These are phyloP conservation scores for Penicillium desertorum DNA, from an alignment of 495 filamentous ascomycete genomes.

Conservation along the genomic window DNA sequence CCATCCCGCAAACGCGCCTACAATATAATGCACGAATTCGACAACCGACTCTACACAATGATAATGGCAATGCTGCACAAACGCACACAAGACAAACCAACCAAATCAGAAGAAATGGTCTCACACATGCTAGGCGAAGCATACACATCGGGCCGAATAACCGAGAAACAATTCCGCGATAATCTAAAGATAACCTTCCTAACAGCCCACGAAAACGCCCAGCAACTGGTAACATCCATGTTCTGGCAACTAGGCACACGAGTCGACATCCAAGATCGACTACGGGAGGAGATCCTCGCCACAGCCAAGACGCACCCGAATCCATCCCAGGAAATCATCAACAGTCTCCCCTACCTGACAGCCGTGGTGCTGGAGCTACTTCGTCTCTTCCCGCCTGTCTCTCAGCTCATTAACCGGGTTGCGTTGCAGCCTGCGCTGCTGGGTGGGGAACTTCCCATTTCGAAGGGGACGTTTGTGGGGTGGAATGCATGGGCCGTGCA, in stretches of 20 bases:
- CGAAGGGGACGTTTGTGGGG: conserved; percentile 34
- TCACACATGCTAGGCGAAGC: conserved; percentile 29
- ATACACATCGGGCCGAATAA: conserved; percentile 23
- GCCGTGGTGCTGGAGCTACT: conserved; percentile 40
- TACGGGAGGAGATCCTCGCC: conserved; percentile 28
- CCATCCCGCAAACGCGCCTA: conserved; percentile 27
- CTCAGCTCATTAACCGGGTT: conserved; percentile 38
- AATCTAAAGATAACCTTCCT: conserved; percentile 39
- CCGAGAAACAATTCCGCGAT: conserved; percentile 32
- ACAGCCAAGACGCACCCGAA: background rate
- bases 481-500: conserved; percentile 41
- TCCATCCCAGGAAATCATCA: conserved; percentile 24
- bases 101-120: conserved; percentile 16
- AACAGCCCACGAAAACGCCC: conserved; percentile 36
- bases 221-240: conserved; percentile 34
- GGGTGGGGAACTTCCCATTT: conserved; percentile 31
- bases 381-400: conserved; percentile 42
- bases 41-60: conserved; percentile 21
- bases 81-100: conserved; percentile 2
- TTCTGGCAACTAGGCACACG: conserved; percentile 34
- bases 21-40: conserved; percentile 32
- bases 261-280: conserved; percentile 26
- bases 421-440: conserved; percentile 16
- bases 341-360: conserved; percentile 37
- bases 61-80: conserved; percentile 22